These are phyloP conservation scores for Penicillium canescens DNA, from an alignment of 495 filamentous ascomycete genomes.

Conservation along the genomic window DNA sequence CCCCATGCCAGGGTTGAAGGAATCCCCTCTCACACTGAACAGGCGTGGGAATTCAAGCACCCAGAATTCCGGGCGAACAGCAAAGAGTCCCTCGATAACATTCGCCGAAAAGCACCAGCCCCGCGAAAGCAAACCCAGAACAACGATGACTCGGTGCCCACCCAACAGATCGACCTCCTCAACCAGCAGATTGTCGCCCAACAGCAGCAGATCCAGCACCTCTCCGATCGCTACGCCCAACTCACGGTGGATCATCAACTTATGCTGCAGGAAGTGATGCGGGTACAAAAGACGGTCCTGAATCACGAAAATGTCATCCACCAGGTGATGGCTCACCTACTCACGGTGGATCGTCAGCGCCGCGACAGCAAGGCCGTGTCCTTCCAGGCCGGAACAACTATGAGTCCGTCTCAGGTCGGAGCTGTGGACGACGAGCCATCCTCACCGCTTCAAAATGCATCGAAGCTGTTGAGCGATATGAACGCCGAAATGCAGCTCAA, in stretches of 20 bases:
- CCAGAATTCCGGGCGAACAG: conserved; percentile 95
- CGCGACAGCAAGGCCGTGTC: conserved; percentile 58
- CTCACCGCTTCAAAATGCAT: conserved; percentile 83
- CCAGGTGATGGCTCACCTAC: conserved; percentile 70
- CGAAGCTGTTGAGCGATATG: conserved; percentile 80
- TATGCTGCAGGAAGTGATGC: conserved; percentile 83
- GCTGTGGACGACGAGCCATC: conserved; percentile 69
- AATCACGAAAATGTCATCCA: conserved; percentile 78
- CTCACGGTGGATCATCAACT: conserved; percentile 82
- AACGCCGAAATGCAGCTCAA: conserved; percentile 78
- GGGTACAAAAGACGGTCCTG: conserved; percentile 85
- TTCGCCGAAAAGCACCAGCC: conserved; percentile 91
- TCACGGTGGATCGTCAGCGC: conserved; percentile 64
- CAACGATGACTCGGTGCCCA: conserved; percentile 72
- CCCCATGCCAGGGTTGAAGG: background rate
- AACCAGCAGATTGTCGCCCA: conserved; percentile 87
- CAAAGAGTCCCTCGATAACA: conserved; percentile 96
- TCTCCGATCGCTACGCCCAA: conserved; percentile 83
- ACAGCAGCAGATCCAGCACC: conserved; percentile 83
- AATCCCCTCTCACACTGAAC: background rate
- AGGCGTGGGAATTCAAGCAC: conserved; percentile 99
- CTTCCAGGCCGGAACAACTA: conserved; percentile 43
- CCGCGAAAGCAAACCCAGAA: conserved; percentile 71
- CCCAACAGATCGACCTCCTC: conserved; percentile 86
- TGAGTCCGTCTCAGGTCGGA: conserved; percentile 45